Conservation (phyloP, 805 yeast genomes). For the Nakazawaea ambrosiae region DNA sequence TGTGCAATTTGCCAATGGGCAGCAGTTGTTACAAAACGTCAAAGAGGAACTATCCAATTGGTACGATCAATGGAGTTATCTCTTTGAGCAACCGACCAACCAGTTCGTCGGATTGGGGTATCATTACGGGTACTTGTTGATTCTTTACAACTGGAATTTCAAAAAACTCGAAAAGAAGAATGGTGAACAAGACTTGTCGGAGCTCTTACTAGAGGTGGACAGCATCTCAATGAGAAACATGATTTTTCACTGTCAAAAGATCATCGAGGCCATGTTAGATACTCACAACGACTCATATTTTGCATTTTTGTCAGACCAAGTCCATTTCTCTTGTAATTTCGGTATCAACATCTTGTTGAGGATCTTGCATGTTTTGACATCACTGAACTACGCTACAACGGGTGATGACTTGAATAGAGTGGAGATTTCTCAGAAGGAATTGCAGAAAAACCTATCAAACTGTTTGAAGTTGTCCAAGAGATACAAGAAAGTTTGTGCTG, state of each 20-base stretch:
- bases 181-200: neutral
- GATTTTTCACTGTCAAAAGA: constrained; percentile 32
- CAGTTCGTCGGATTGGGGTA: constrained; percentile 72
- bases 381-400: constrained; percentile 2
- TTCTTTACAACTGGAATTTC: constrained; percentile 33
- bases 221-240: constrained; percentile 24
- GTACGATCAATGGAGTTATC: constrained; percentile 63
- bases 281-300: constrained; percentile 49
- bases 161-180: constrained; percentile 10
- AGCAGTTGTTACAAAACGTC: constrained; percentile 26
- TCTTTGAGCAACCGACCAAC: constrained; percentile 62
- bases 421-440: constrained; percentile 12
- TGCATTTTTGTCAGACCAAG: constrained; percentile 65
- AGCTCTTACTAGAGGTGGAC: constrained; percentile 11
- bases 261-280: constrained; percentile 32
- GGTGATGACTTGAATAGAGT: constrained; percentile 8
- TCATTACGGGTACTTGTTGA: constrained; percentile 50
- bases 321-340: constrained; percentile 46
- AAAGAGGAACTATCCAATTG: constrained; percentile 47
- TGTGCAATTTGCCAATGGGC: constrained; percentile 30
- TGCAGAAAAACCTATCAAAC: constrained; percentile 12
- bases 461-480: constrained; percentile 10
- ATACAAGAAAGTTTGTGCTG: constrained; percentile 12
- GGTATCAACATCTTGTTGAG: constrained; percentile 31
- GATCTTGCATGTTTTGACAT: constrained; percentile 14